Base-by-base conservation (phyloP, 495 filamentous ascomycete species). In the Podospora conica region DNA sequence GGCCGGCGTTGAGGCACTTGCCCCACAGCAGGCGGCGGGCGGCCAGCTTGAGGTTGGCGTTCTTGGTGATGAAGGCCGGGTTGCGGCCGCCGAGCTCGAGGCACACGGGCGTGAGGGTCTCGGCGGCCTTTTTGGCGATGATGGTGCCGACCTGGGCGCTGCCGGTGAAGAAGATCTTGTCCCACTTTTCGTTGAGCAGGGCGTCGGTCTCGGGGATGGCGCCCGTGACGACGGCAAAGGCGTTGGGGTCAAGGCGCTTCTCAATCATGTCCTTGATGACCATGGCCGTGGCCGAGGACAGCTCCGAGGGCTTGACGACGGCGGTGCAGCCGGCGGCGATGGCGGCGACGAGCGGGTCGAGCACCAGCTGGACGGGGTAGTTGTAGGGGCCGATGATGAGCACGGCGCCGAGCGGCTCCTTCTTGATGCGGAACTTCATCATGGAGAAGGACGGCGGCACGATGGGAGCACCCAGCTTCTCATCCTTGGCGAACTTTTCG, bases 151-250 rank as follows among this genome's bases (percentile, higher is more conserved):
- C 93, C 40, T 72, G 79, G 11, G 82, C 79, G 68, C 84, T 85
- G 56, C 95, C 95, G 18, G 95, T 98, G 80, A 96, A 98, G 81
- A 96, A 94, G 70, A 98, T 94, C 83, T 96, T 97, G 77, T 96
- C 93, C 92, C 93, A 98, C 71, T 92, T 92, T 77, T 93, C 85
- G 60, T 92, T 85, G 12, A 98, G 81, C 33, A 98, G 78, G 7
- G 88, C 88, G 20, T 90, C 91, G 3, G 90, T 91, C 82, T 96
- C 92, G 24, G 88, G 81, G 29, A 96, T 73, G 9, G 80, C 86
- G 61, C 95, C 95, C 75, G 96, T 93, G 64, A 97, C 83, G 60
- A 94, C 82, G 20, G 81, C 80, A 74, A 91, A 96, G 67, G 87
- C 87, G n/a, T 83, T 83, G 25, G 85, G 86, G 76, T 97, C 95